Evolutionary conservation across 2,329 filamentous ascomycete species (phyloP).

Genomic region (Colletotrichum echinochloae): DNA sequence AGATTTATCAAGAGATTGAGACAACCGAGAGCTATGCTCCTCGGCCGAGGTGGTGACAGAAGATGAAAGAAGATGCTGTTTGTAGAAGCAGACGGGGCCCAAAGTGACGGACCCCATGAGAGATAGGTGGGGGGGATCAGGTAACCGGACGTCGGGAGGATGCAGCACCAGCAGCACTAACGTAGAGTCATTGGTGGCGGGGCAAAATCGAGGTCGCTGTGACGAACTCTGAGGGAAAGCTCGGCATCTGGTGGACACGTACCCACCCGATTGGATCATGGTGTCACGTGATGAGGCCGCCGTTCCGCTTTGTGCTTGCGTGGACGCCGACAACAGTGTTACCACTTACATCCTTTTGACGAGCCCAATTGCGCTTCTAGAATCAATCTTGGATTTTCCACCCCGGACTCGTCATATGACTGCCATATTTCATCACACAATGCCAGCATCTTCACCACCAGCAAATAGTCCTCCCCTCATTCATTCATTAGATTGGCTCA

Average conservation of each 20-base stretch:
- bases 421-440: neutral
- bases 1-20: neutral
- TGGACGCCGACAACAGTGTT: neutral
- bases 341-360: neutral
- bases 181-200: conserved; percentile 51
- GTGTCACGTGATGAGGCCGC: neutral
- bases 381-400: neutral
- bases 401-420: neutral
- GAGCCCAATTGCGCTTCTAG: neutral
- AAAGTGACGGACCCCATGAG: conserved; percentile 52
- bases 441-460: neutral
- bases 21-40: conserved; percentile 4
- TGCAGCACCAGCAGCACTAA: conserved; percentile 46
- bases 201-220: conserved; percentile 49
- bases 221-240: conserved; percentile 44
- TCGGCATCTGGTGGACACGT: conserved; percentile 34
- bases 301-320: neutral
- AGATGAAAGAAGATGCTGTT: conserved; percentile 25
- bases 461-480: conserved; percentile 6
- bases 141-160: conserved; percentile 52
- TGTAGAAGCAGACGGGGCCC: conserved; percentile 47
- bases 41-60: neutral
- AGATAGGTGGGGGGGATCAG: conserved; percentile 50
- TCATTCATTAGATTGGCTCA: neutral
- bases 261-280: neutral